phyloP scores from a whole-genome alignment of 176 grass and related monocot species.

The Phoenix roebelenii region DNA sequence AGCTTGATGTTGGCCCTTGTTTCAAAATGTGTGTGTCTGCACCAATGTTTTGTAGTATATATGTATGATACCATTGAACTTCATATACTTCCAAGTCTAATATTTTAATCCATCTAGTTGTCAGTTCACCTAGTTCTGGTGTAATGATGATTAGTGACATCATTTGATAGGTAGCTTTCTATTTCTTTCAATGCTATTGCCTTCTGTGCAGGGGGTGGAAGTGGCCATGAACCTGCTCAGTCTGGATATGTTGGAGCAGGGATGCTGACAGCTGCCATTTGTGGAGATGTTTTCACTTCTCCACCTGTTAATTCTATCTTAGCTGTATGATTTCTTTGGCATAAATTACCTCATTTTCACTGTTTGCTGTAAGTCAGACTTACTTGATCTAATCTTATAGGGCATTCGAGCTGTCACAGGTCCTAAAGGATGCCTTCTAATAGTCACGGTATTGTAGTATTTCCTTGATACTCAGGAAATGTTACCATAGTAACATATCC shows the following conservation, averaged over 20 bases:
- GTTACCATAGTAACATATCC: no score
- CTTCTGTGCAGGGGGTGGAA: constrained; percentile 73
- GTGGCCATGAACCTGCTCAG: constrained; percentile 94
- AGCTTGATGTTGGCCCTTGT: no score
- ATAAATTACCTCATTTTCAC: constrained; percentile 3
- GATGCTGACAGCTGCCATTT: constrained; percentile 96
- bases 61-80: no score
- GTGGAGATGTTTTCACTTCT: constrained; percentile 90
- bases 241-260: constrained; percentile 96
- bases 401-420: constrained; percentile 98
- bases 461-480: no score
- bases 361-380: constrained; percentile 15
- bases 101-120: neutral
- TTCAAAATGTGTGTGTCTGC: no score
- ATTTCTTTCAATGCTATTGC: no score
- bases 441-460: constrained; percentile 62
- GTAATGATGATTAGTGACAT: neutral
- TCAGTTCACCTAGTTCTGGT: neutral
- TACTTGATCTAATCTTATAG: constrained; percentile 37
- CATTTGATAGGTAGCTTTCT: no score
- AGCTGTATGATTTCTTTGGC: constrained; percentile 49
- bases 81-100: no score
- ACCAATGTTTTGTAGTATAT: no score
- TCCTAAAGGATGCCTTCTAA: constrained; percentile 91
- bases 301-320: constrained; percentile 89